phyloP scores from a whole-genome alignment of 345 rosid species.

The Moricandia arvensis region DNA sequence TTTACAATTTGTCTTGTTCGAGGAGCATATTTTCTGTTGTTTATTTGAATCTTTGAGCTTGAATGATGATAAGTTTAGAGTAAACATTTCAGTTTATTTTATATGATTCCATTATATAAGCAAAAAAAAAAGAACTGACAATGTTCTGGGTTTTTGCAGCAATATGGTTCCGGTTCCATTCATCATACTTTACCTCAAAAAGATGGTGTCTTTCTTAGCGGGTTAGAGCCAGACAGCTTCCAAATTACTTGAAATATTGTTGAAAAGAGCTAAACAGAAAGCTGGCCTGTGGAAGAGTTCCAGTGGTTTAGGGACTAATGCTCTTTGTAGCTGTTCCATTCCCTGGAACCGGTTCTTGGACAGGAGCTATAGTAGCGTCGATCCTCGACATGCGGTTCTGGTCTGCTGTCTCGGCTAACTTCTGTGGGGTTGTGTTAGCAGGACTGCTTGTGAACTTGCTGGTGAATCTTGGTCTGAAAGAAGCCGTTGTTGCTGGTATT shows the following conservation, averaged over 20 bases:
- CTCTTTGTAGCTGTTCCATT: constrained; percentile 96
- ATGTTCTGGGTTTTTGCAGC: constrained; percentile 43
- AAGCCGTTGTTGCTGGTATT: constrained; percentile 66
- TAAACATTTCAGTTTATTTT: neutral
- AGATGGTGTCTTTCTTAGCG: constrained; percentile 62
- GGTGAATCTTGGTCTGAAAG: constrained; percentile 78
- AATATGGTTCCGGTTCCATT: constrained; percentile 97
- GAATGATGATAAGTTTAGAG: constrained; percentile 9
- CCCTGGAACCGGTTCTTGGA: constrained; percentile 98
- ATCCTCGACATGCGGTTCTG: constrained; percentile 91
- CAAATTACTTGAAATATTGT: constrained; percentile 54
- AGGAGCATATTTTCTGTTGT: too few relatives aligned
- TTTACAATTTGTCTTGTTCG: too few relatives aligned
- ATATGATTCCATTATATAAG: neutral
- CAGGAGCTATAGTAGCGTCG: constrained; percentile 84
- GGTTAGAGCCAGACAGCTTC: constrained; percentile 61
- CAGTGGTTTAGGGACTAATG: constrained; percentile 89
- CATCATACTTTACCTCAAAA: constrained; percentile 71
- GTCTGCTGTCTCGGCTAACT: constrained; percentile 75
- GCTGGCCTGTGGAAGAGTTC: constrained; percentile 91
- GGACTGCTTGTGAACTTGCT: constrained; percentile 82
- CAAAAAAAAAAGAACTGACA: neutral
- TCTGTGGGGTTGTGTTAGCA: constrained; percentile 74
- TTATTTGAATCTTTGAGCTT: neutral
- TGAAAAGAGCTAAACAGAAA: constrained; percentile 68